Conservation (phyloP, 306 rosid species). For the Fragaria vesca region DNA sequence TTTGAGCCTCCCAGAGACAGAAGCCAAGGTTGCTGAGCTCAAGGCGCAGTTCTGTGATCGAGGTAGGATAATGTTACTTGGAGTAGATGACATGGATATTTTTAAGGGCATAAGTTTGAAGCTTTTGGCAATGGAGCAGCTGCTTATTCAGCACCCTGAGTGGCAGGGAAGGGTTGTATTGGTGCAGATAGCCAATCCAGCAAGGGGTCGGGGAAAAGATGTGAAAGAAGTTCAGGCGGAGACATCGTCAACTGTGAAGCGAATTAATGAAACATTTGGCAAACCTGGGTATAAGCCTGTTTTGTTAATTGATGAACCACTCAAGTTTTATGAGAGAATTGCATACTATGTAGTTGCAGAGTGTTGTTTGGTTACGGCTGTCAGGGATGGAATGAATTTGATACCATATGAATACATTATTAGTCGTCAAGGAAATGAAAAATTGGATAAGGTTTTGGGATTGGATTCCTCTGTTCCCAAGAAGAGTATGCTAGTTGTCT, state of each 20-base stretch:
- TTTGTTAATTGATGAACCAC: conserved; percentile 66
- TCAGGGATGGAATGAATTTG: conserved; percentile 90
- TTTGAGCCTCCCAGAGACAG: conserved; percentile 52
- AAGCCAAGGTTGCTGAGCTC: conserved; percentile 61
- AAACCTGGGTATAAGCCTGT: conserved; percentile 71
- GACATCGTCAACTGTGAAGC: conserved; percentile 53
- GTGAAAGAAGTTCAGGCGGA: conserved; percentile 71
- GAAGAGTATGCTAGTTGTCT: conserved; percentile 83
- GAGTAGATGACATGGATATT: conserved; percentile 91
- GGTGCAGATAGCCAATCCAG: conserved; percentile 89
- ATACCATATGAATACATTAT: conserved; percentile 79
- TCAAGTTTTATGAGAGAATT: conserved; percentile 63
- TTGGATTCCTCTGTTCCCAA: conserved; percentile 35
- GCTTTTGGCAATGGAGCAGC: conserved; percentile 87
- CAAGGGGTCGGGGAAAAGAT: conserved; percentile 74
- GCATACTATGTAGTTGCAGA: conserved; percentile 81
- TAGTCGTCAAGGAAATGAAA: conserved; percentile 65
- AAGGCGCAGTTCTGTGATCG: conserved; percentile 38
- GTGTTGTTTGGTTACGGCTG: conserved; percentile 86
- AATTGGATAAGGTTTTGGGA: conserved; percentile 56
- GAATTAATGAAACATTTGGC: conserved; percentile 64
- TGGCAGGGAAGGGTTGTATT: conserved; percentile 63
- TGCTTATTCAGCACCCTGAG: conserved; percentile 64
- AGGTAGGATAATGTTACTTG: conserved; percentile 62
- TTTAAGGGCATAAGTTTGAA: conserved; percentile 83